Conservation (phyloP, 2,329 filamentous ascomycete species). For the Fusarium beomiforme region DNA sequence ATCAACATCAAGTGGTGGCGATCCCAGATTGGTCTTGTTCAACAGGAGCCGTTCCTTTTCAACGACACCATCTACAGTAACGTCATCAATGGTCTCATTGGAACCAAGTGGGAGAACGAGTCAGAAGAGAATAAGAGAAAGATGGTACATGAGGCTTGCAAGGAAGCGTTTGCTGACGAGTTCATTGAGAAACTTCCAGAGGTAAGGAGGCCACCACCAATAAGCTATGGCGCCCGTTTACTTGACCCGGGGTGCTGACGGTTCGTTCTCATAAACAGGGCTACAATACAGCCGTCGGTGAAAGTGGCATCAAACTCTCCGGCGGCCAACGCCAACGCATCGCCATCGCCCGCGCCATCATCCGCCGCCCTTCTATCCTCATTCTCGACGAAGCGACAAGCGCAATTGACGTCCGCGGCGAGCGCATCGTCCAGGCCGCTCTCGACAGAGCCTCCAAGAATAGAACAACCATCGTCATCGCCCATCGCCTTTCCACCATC, state of each 20-base stretch:
- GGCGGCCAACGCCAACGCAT: conserved; percentile 85
- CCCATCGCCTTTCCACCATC: conserved; percentile 78
- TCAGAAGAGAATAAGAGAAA: conserved; percentile 64
- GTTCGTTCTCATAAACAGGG: conserved; percentile 56
- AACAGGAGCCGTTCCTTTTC: conserved; percentile 75
- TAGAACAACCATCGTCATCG: conserved; percentile 77
- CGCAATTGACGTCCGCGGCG: conserved; percentile 65
- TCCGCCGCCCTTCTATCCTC: conserved; percentile 74
- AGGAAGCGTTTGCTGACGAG: conserved; percentile 74
- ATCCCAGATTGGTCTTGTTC: conserved; percentile 70
- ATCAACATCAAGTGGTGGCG: conserved; percentile 72
- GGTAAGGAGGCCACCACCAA: conserved; percentile 42
- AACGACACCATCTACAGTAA: conserved; percentile 72
- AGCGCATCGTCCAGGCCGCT: conserved; percentile 71
- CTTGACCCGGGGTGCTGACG: no score
- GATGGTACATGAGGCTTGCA: conserved; percentile 71
- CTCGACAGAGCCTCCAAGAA: conserved; percentile 68
- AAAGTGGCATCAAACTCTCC: conserved; percentile 79
- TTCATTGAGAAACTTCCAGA: conserved; percentile 73
- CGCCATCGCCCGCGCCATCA: conserved; percentile 78
- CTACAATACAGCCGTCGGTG: conserved; percentile 79
- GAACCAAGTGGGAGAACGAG: conserved; percentile 61
- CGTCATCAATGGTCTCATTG: conserved; percentile 66
- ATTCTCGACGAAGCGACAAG: conserved; percentile 83
- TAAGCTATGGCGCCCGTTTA: no score